Evolutionary conservation across 2,329 filamentous ascomycete species (phyloP).

Genomic region (Aspergillus sp.): DNA sequence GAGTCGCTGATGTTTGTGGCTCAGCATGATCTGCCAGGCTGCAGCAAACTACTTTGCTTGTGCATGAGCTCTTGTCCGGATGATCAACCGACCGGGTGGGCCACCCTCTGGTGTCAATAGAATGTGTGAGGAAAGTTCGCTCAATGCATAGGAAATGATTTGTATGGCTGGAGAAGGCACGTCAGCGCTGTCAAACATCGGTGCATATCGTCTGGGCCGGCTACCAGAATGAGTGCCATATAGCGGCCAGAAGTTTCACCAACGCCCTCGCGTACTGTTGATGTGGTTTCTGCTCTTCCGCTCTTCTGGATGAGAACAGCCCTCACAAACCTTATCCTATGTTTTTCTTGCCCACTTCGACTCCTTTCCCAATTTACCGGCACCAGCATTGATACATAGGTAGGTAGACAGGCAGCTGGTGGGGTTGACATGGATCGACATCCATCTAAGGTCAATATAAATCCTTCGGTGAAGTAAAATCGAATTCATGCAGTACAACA

Average conservation of each 20-base stretch:
- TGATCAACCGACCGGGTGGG: constrained; percentile 6
- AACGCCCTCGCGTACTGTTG: too few species aligned
- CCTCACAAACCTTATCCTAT: background rate
- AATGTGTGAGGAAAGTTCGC: too few species aligned
- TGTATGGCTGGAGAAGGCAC: too few species aligned
- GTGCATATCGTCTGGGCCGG: too few species aligned
- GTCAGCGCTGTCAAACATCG: too few species aligned
- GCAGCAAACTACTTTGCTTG: constrained; percentile 18
- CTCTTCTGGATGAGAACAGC: too few species aligned
- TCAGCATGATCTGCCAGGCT: constrained; percentile 17
- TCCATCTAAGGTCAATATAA: background rate
- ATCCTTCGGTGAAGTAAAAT: constrained; percentile 1
- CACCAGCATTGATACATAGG: background rate
- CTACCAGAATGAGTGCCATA: too few species aligned
- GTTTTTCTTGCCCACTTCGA: background rate
- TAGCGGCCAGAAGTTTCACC: too few species aligned
- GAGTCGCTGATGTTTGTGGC: constrained; percentile 17
- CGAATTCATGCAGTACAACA: background rate
- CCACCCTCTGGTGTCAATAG: background rate
- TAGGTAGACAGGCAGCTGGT: background rate
- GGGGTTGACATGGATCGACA: background rate
- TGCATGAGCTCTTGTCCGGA: constrained; percentile 12
- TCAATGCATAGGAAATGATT: too few species aligned
- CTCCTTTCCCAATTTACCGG: background rate
- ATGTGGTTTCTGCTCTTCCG: too few species aligned